Conservation (phyloP, 2,329 filamentous ascomycete genomes). For the Diaporthe sp. region DNA sequence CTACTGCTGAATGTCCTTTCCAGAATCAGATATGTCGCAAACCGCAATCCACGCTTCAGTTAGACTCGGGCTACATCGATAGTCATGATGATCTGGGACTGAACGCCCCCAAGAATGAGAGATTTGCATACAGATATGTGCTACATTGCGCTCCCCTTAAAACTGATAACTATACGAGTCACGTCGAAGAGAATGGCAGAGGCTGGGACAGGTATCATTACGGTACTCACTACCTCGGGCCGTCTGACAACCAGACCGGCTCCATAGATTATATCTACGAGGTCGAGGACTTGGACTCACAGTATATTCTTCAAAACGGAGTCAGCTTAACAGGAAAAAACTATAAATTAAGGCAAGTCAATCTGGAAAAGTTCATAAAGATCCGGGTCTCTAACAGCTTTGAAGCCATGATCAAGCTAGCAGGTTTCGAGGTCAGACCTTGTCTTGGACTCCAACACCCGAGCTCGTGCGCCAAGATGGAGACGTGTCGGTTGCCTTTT, state of each 20-base stretch:
- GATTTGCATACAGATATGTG: slow-evolving; percentile 35
- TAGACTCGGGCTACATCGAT: slow-evolving; percentile 43
- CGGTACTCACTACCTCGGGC: neutral
- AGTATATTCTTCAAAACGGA: neutral
- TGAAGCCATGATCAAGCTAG: neutral
- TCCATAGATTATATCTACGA: neutral
- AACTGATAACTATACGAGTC: slow-evolving; percentile 24
- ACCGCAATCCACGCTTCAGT: slow-evolving; percentile 12
- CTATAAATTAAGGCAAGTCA: neutral
- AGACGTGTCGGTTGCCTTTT: slow-evolving; percentile 29
- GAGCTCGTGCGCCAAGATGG: slow-evolving; percentile 18
- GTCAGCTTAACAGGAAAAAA: rapidly evolving
- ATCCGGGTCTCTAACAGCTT: neutral
- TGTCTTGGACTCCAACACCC: neutral
- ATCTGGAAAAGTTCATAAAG: neutral
- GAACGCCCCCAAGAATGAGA: slow-evolving; percentile 41
- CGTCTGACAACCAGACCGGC: neutral
- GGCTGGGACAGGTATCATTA: slow-evolving; percentile 35
- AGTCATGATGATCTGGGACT: slow-evolving; percentile 44
- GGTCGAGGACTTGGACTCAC: neutral
- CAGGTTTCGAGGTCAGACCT: neutral
- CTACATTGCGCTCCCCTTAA: slow-evolving; percentile 31
- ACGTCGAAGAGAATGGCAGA: neutral
- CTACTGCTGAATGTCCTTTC: slow-evolving; percentile 44
- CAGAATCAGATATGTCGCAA: slow-evolving; percentile 37